phyloP scores from a whole-genome alignment of 257 asterid species.

The Perilla frutescens region DNA sequence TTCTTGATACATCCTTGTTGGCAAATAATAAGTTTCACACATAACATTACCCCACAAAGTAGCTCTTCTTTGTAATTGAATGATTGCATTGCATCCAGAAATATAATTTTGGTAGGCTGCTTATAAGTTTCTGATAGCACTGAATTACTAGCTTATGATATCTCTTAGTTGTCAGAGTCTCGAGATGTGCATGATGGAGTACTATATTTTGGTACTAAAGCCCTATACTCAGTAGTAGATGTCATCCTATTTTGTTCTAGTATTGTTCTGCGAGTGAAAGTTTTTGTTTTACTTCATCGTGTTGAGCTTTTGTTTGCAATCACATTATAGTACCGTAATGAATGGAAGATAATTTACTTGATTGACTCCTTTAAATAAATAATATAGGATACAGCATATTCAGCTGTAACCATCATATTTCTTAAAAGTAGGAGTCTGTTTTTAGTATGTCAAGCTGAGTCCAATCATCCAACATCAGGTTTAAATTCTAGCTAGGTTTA shows the following conservation, averaged over 20 bases:
- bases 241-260: neutral
- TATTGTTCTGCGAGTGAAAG: constrained; percentile 10
- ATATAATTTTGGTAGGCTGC: constrained; percentile 3
- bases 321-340: neutral
- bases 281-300: neutral
- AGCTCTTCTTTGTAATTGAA: constrained; percentile 10
- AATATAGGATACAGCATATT: constrained; percentile 13
- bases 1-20: neutral
- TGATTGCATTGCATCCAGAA: constrained; percentile 1
- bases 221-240: neutral
- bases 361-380: constrained; percentile 19
- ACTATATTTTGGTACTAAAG: constrained; percentile 15
- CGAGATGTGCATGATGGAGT: neutral
- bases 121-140: constrained; percentile 20
- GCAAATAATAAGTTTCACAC: neutral
- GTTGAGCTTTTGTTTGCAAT: neutral
- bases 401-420: constrained; percentile 10
- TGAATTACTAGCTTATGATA: constrained; percentile 20
- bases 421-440: constrained; percentile 1
- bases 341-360: constrained; percentile 26
- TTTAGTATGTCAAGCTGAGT: constrained; percentile 15
- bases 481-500: constrained; percentile 16
- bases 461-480: constrained; percentile 12
- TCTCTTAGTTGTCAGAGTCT: constrained; percentile 3
- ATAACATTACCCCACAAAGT: neutral